These are phyloP conservation scores for Fusarium illudens DNA, from an alignment of 2,329 filamentous ascomycete species.

Conservation along the genomic window DNA sequence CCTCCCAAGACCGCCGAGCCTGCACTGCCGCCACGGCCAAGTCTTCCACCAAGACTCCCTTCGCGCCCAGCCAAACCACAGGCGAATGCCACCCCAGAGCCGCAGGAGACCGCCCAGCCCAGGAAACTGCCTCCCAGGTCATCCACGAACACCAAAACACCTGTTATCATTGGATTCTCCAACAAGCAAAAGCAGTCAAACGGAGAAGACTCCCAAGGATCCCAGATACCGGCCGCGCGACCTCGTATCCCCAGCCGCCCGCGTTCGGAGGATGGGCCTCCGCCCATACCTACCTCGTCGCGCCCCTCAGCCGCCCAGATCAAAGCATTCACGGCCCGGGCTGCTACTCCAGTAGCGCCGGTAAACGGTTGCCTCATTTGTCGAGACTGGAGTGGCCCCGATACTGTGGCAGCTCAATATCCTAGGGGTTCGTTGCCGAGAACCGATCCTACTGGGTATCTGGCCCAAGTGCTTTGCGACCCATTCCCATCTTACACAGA, in stretches of 20 bases:
- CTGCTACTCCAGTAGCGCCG: constrained; percentile 36
- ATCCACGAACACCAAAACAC: constrained; percentile 24
- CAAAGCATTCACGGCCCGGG: constrained; percentile 51
- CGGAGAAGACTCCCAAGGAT: constrained; percentile 16
- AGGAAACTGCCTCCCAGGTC: constrained; percentile 30
- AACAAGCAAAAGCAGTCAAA: constrained; percentile 5
- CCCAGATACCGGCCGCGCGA: constrained; percentile 20
- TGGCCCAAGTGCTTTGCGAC: constrained; percentile 79
- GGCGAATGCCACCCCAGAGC: constrained; percentile 16
- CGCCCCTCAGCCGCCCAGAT: constrained; percentile 63
- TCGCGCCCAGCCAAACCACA: constrained; percentile 53
- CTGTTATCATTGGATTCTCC: constrained; percentile 27
- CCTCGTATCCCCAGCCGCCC: constrained; percentile 29
- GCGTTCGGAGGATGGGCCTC: constrained; percentile 52
- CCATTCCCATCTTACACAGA: constrained; percentile 86
- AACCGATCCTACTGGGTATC: constrained; percentile 71
- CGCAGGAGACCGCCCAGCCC: constrained; percentile 14
- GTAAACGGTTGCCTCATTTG: constrained; percentile 75
- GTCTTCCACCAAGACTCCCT: constrained; percentile 60
- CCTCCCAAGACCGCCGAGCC: constrained; percentile 41
- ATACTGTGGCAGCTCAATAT: constrained; percentile 79
- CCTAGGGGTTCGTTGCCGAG: constrained; percentile 75
- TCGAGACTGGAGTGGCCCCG: constrained; percentile 86
- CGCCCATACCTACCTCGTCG: constrained; percentile 61
- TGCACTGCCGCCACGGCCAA: constrained; percentile 47